Evolutionary conservation across 495 filamentous ascomycete species (phyloP).

Genomic region (Penicillium silybi): DNA sequence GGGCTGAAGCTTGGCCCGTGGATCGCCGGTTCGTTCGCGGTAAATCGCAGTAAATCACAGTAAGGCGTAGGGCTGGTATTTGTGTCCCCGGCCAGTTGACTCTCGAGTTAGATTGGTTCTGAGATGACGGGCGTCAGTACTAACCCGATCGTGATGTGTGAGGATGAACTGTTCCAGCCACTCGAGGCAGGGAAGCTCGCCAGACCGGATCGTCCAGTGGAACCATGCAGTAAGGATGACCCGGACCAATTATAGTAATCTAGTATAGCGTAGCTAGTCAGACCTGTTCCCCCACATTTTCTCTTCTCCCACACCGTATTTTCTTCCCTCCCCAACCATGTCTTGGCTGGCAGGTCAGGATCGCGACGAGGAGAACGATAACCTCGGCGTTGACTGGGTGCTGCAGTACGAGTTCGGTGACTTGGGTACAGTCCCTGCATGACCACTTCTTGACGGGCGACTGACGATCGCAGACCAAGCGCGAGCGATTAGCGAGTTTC

Average conservation of each 20-base stretch:
- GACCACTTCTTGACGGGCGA: neutral
- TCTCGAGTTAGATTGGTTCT: neutral
- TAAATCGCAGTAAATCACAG: too few relatives aligned
- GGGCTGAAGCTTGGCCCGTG: conserved; percentile 27
- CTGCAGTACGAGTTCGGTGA: conserved; percentile 38
- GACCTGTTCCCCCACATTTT: neutral
- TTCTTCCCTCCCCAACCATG: conserved; percentile 13
- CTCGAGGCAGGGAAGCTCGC: too few relatives aligned
- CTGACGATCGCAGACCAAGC: conserved; percentile 51
- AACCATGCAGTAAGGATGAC: neutral
- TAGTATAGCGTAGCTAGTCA: neutral
- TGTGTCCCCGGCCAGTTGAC: neutral
- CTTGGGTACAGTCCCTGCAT: conserved; percentile 22
- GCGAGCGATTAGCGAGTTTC: conserved; percentile 67
- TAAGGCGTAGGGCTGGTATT: neutral
- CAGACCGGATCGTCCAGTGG: neutral
- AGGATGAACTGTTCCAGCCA: neutral
- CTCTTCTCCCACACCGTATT: conserved; percentile 1
- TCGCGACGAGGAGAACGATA: conserved; percentile 29
- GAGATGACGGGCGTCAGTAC: neutral
- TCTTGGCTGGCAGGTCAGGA: conserved; percentile 27
- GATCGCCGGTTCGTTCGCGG: conserved; percentile 3
- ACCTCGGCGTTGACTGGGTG: conserved; percentile 44
- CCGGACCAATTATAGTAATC: neutral
- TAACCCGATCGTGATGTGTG: neutral